Base-by-base conservation (phyloP, 73 alveolate species). In the Paramecium tetraurelia region DNA sequence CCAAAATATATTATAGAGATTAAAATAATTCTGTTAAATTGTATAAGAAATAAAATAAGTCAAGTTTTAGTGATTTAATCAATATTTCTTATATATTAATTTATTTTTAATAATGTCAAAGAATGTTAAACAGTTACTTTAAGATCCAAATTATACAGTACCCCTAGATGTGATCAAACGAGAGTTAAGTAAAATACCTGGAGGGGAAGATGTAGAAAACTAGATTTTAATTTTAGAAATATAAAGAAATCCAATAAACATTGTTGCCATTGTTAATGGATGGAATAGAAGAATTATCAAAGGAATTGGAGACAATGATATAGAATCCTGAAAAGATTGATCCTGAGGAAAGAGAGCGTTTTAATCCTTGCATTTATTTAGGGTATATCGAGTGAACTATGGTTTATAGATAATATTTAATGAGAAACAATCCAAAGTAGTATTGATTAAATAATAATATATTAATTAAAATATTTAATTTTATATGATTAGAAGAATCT, bases 281-380 rank as follows among this genome's bases (percentile, higher is more conserved):
- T 29, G 94, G 94, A 24, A 50, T 89, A 35, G 94, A 89, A 31
- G 87, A 83, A 89, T 46, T 89, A 63, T 70, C 92, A 7, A 89
- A 83, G 50, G 94, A 89, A 70, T 59, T 89, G 11, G 94, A 89
- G 16, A 83, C 43, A 21, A 59, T 70, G 58, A 89, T 70, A 22
- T 33, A 89, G 48, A 72, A 69, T 6, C 94, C 94, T 71, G 94
- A 89, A 35, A 44, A 21, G 29, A 80, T 80, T 31, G 75, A 80
- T 80, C 75, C 90, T 20, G 94, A 89, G 29, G 92, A 58, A 5
- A 89, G 94, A 89, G 90, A 89, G 14, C 59, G 94, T 2, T 89
- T 89, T 46, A 89, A 89, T 70, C 94, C 94, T 7, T 89, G 94
- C 71, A 40, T 89, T 21, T 89, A 63, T 89, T 89, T 89, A 89